Conservation (phyloP, 768 basidiomycete genomes). For the Russula sp. region DNA sequence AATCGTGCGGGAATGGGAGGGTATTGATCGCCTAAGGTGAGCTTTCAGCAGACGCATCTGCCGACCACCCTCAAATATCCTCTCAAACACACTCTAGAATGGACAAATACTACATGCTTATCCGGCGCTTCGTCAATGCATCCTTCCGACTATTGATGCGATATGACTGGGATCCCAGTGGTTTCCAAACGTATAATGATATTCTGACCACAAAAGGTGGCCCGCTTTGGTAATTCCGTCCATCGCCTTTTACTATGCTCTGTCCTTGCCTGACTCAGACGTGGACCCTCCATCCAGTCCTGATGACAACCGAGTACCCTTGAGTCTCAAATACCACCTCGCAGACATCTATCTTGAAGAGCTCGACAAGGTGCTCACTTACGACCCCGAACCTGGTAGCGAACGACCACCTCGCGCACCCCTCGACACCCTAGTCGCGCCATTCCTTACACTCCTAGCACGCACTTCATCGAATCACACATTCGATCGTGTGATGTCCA, state of each 20-base stretch:
- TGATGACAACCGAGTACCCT: conserved; percentile 68
- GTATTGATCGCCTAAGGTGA: conserved; percentile 86
- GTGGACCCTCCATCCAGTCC: conserved; percentile 44
- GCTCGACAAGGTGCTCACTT: conserved; percentile 62
- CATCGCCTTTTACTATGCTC: conserved; percentile 30
- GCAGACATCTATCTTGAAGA: conserved; percentile 90
- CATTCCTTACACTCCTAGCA: conserved; percentile 72
- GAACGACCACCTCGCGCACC: conserved; percentile 44
- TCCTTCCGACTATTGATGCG: conserved; percentile 78
- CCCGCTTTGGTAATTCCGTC: conserved; percentile 65
- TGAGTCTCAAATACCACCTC: conserved; percentile 79
- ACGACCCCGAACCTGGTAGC: conserved; percentile 10
- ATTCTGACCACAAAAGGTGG: conserved; percentile 70
- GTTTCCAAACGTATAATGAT: conserved; percentile 59
- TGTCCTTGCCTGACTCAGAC: neutral
- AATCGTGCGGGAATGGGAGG: conserved; percentile 88
- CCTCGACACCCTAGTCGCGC: conserved; percentile 54
- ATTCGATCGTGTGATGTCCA: conserved; percentile 68
- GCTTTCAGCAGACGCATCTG: neutral
- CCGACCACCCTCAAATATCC: conserved; percentile 31
- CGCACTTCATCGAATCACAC: conserved; percentile 60
- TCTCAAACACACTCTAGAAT: conserved; percentile 51
- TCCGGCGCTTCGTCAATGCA: conserved; percentile 83
- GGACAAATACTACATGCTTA: conserved; percentile 97
- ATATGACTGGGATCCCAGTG: conserved; percentile 58